These are phyloP conservation scores for Achlya hypogyna DNA, from an alignment of 352 stramenopile genomes.

Conservation along the genomic window DNA sequence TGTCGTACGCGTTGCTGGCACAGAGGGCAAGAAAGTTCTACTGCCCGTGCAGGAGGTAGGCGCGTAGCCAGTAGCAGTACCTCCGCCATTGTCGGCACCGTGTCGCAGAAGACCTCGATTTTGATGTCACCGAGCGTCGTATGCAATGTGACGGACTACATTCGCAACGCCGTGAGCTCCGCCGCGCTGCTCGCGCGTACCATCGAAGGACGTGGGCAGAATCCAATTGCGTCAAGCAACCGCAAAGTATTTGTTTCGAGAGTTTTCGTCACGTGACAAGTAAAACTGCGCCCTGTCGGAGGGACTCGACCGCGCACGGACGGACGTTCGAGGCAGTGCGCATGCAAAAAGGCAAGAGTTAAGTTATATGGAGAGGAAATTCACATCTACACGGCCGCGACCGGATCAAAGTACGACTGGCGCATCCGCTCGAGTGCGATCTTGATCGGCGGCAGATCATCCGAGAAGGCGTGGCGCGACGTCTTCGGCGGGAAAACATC, in stretches of 20 bases:
- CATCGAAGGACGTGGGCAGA: not conserved
- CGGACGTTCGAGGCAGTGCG: no score
- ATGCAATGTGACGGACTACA: slow-evolving; percentile 89
- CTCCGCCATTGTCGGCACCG: slow-evolving; percentile 76
- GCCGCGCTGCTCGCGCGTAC: not conserved
- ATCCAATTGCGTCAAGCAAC: not conserved
- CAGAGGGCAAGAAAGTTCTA: slow-evolving; percentile 96
- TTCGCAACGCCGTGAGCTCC: not conserved
- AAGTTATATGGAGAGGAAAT: no score
- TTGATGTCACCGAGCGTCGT: slow-evolving; percentile 94
- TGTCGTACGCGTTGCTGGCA: slow-evolving; percentile 84
- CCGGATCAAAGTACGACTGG: slow-evolving; percentile 14
- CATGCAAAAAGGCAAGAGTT: no score
- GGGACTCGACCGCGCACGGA: no score
- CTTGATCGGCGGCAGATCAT: slow-evolving; percentile 75
- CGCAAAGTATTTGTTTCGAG: not conserved
- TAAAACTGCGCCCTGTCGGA: no score
- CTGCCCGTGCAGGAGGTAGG: not conserved
- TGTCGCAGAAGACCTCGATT: slow-evolving; percentile 95
- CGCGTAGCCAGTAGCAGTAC: slow-evolving; percentile 24
- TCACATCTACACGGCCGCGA: not conserved
- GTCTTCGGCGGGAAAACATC: slow-evolving; percentile 80
- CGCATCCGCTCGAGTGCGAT: slow-evolving; percentile 57
- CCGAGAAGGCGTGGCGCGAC: slow-evolving; percentile 76
- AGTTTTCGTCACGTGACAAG: not conserved